These are phyloP conservation scores for Saposhnikovia divaricata DNA, from an alignment of 129 eudicot species.

Conservation along the genomic window DNA sequence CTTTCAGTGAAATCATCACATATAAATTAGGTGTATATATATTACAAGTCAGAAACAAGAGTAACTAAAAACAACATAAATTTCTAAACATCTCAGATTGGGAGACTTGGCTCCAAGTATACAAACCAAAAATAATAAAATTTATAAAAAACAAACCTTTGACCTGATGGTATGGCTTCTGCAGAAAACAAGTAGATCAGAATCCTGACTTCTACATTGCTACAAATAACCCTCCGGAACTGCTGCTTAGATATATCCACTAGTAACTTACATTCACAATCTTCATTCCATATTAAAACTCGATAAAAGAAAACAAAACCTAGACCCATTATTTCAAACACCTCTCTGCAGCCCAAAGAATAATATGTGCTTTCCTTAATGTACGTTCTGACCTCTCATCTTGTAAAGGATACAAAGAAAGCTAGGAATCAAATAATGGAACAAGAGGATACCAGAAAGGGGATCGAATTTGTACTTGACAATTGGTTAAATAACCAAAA, in stretches of 20 bases:
- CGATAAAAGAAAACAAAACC: neutral
- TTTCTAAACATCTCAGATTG: neutral
- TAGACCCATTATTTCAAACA: neutral
- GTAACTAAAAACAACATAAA: slow-evolving; percentile 4
- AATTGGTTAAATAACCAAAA: slow-evolving; percentile 1
- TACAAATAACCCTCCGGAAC: neutral
- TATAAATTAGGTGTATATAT: neutral
- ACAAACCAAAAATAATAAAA: neutral
- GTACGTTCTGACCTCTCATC: neutral
- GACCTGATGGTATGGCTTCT: slow-evolving; percentile 6
- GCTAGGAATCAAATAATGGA: neutral
- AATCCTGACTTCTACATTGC: neutral
- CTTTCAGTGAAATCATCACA: neutral
- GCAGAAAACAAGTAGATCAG: neutral
- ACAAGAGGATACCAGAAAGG: neutral
- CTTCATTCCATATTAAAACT: slow-evolving; percentile 8
- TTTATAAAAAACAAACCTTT: neutral
- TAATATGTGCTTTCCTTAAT: neutral
- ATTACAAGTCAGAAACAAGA: neutral
- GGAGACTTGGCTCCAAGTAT: slow-evolving; percentile 9
- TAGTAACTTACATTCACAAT: slow-evolving; percentile 8
- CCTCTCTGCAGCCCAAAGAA: slow-evolving; percentile 9
- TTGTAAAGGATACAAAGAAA: slow-evolving; percentile 8
- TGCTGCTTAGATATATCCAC: slow-evolving; percentile 3
- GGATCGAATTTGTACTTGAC: neutral